A percentile compares a stretch with the other conserved stretches of the same genome.
Evolutionary conservation across 805 yeast species (phyloP).

Genomic region (Nakazawaea pomicola): DNA sequence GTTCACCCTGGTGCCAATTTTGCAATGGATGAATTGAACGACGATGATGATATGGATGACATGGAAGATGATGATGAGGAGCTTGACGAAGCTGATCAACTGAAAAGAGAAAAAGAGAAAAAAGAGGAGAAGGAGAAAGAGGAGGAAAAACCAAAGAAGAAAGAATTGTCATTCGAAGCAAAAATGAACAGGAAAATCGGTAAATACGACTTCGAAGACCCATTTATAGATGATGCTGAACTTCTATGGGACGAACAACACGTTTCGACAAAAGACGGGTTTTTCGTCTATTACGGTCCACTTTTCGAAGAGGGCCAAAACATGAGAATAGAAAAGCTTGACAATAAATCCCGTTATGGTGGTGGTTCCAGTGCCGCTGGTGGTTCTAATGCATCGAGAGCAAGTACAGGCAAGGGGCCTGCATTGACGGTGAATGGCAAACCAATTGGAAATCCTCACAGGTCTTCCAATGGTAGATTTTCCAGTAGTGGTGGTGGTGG

Average conservation of each 20-base stretch:
- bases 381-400: background rate
- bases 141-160: constrained; percentile 36
- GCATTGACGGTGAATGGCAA: constrained; percentile 6
- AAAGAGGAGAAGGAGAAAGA: constrained; percentile 36
- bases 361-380: background rate
- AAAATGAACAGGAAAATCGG: constrained; percentile 66
- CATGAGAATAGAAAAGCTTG: constrained; percentile 34
- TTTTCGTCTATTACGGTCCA: constrained; percentile 93
- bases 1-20: constrained; percentile 64
- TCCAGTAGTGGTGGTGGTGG: background rate
- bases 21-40: constrained; percentile 48
- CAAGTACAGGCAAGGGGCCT: background rate
- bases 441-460: constrained; percentile 8
- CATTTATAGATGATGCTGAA: constrained; percentile 95
- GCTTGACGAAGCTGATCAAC: constrained; percentile 31
- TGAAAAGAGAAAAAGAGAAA: constrained; percentile 25
- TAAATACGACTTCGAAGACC: constrained; percentile 88
- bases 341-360: background rate
- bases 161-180: constrained; percentile 20
- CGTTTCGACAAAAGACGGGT: constrained; percentile 90
- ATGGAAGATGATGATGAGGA: constrained; percentile 31
- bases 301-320: constrained; percentile 57
- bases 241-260: constrained; percentile 89
- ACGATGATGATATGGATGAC: constrained; percentile 45
- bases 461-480: constrained; percentile 7